Evolutionary conservation across 257 asterid species (phyloP), one percentile per base, ranked within the genome.

Genomic region (Knoxia roxburghii): DNA sequence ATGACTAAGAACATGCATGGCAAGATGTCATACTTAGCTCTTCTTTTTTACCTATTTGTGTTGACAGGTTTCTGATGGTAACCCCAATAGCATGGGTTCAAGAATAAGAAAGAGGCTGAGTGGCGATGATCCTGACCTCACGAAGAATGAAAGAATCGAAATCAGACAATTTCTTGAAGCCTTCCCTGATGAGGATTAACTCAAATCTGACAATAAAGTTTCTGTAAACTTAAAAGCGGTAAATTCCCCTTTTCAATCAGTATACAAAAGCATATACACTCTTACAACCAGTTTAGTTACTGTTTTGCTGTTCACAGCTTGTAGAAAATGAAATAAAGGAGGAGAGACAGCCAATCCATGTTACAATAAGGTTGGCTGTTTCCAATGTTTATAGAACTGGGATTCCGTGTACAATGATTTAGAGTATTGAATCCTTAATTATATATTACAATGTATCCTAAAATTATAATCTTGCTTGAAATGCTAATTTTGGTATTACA

Each of bases 121-220:
- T 2, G 75, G 86, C 8, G 96, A 88, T 18, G 92, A 86, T 46
- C 95, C 96, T 43, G 56, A 73, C 61, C 95, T 90, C 68, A 80
- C 95, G 2, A 68, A 71, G 51, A 39, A 73, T 8, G 99, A 90
- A 70, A 85, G 95, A 46, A 55, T 76, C 68, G 58, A 54, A 54
- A 84, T 90, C 32, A 68, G 77, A 53, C 86, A 80, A 77, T 93
- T 85, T 77, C 91, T 93, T 37, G 83, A 88, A 57, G 79, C 83
- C 75, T 82, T 39, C 68, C 83, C 85, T 23, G 88, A 74, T 30
- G 83, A 79, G 76, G 86, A 83, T 41, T 87, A 56, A 70, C 53
- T 41, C 11, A 30, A 11, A 1, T 24, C 26, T n/a, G 29, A 35
- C 43, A 12, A 29, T 8, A 7, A 9, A 53, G 26, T 20, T 27